Evolutionary conservation across 1,284 basidiomycete genomes (phyloP).

Genomic region (Dichomitus squalens): DNA sequence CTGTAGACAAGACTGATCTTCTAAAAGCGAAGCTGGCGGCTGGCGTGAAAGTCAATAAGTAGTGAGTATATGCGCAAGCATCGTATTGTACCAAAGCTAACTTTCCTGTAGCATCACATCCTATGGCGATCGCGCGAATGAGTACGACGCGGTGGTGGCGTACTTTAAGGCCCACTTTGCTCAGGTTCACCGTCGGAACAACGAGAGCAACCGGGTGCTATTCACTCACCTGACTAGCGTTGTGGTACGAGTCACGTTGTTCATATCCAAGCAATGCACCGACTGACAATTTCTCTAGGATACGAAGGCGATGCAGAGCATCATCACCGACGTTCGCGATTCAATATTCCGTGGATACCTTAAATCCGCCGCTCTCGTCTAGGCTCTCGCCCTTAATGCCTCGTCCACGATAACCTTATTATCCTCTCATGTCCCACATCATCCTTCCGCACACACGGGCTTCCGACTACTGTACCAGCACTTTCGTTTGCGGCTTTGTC

Average conservation of each 20-base stretch:
- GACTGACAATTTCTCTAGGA: conserved; percentile 46
- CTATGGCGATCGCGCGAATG: conserved; percentile 76
- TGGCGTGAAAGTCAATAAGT: conserved; percentile 73
- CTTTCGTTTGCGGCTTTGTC: conserved; percentile 14
- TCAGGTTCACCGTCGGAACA: conserved; percentile 77
- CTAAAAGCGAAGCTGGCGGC: conserved; percentile 66
- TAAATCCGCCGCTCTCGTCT: conserved; percentile 37
- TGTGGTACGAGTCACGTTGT: conserved; percentile 52
- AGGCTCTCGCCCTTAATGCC: conserved; percentile 1
- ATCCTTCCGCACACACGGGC: conserved; percentile 10
- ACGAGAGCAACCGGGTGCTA: conserved; percentile 74
- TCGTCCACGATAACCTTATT: conserved; percentile 19
- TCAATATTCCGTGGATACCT: conserved; percentile 40
- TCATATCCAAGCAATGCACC: not conserved
- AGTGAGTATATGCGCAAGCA: conserved; percentile 49
- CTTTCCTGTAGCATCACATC: conserved; percentile 66
- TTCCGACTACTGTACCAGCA: conserved; percentile 17
- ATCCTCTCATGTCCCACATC: not conserved
- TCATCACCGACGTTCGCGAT: conserved; percentile 67
- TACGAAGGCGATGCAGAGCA: conserved; percentile 78
- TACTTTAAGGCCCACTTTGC: conserved; percentile 85
- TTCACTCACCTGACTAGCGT: conserved; percentile 82
- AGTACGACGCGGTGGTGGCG: conserved; percentile 75
- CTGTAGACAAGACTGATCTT: conserved; percentile 75
- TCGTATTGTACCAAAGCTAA: not conserved